Evolutionary conservation across 148 eudicot genomes (phyloP), one percentile per base, ranked within the genome.

Genomic region (Cornus kousa): DNA sequence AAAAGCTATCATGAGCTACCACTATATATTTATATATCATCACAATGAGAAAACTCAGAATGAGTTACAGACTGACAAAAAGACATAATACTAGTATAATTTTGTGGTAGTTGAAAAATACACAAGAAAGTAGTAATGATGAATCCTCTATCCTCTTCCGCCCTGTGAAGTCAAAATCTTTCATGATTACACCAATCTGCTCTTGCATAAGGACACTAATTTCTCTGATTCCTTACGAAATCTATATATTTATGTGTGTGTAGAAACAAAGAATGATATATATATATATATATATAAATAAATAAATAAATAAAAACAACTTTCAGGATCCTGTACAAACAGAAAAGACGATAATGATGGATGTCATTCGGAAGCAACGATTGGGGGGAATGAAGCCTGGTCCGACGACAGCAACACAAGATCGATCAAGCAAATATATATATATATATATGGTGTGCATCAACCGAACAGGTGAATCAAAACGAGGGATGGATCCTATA

Each of bases 351-450:
- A n/a, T 57, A 0, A 4, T 1, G 19, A 57, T 13, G 64, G 20
- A 4, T 35, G 37, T 35, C 20, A 57, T 0, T 9, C 13, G 82
- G 84, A 81, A 84, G 83, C 86, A 74, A 67, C 48, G 77, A 83
- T 81, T 85, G 88, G 83, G 90, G 86, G 90, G 90, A 88, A 88
- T 85, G 90, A 88, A 88, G 90, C 90, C 90, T 88, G 90, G 90
- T 88, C 90, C 90, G 90, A 88, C 80, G 72, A 67, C 88, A 77
- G 81, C 64, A 82, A 80, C 79, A 37, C 20, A 39, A 6, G 80
- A 79, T 71, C 71, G 48, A 74, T 68, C 4, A 32, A 1, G 28
- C 11, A 28, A 0, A 28, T 28, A 28, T 28, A 28, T 28, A 28
- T 28, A 28, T 28, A 35, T 2, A 35, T 35, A 35, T 35, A 35